Conservation (phyloP, 2,329 filamentous ascomycete species). For the Chalaropsis ovoidea region DNA sequence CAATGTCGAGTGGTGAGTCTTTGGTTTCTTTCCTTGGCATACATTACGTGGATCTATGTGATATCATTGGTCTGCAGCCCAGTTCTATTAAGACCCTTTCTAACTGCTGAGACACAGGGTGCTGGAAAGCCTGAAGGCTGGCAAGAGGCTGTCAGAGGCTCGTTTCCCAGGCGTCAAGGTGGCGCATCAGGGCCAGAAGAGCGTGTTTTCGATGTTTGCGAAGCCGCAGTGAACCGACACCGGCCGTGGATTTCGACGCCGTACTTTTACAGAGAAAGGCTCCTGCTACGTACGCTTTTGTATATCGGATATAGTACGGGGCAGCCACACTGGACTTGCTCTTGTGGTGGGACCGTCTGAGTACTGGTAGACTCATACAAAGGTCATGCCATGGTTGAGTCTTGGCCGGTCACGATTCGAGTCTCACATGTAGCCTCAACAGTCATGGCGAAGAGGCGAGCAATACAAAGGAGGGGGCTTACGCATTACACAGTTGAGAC, state of each 20-base stretch:
- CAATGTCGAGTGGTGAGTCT: constrained; percentile 62
- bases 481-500: not conserved
- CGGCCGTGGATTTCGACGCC: not conserved
- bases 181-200: constrained; percentile 51
- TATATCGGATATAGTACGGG: not conserved
- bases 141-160: constrained; percentile 63
- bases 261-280: not conserved
- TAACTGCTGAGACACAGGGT: constrained; percentile 44
- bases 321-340: not conserved
- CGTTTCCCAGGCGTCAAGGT: constrained; percentile 56
- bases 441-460: not conserved
- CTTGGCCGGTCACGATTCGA: not conserved
- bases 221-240: not conserved
- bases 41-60: constrained; percentile 23
- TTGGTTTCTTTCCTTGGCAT: not conserved
- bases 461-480: not conserved
- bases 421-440: not conserved
- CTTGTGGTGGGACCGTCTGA: not conserved
- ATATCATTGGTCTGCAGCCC: not conserved
- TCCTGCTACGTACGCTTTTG: not conserved
- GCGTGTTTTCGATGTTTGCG: constrained; percentile 47
- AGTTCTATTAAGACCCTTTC: constrained; percentile 12
- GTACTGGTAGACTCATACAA: not conserved
- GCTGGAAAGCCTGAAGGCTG: constrained; percentile 69
- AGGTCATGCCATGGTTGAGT: not conserved